phyloP scores from a whole-genome alignment of 805 yeast genomes.

The Tetrapisispora arboricola region DNA sequence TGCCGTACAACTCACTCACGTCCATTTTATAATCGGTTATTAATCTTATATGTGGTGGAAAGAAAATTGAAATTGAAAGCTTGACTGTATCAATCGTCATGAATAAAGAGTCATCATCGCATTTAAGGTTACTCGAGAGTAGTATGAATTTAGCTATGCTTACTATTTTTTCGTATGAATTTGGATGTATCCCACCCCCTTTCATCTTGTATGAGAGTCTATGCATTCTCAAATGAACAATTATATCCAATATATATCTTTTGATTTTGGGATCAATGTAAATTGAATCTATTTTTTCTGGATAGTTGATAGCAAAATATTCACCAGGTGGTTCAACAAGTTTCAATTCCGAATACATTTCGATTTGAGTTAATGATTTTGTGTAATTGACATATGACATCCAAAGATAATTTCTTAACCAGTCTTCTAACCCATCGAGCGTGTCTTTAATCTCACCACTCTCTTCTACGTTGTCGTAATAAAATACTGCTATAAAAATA shows the following conservation, averaged over 20 bases:
- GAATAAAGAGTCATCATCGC: too few species aligned
- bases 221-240: slow-evolving; percentile 46
- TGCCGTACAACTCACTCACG: slow-evolving; percentile 21
- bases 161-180: slow-evolving; percentile 36
- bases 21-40: slow-evolving; percentile 30
- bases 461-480: too few species aligned
- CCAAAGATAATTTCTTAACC: slow-evolving; percentile 36
- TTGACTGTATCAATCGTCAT: too few species aligned
- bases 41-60: slow-evolving; percentile 46
- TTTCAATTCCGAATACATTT: not conserved
- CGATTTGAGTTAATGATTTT: too few species aligned
- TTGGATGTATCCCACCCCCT: slow-evolving; percentile 43
- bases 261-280: slow-evolving; percentile 4
- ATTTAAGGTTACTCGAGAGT: too few species aligned
- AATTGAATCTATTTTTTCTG: too few species aligned
- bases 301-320: too few species aligned
- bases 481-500: slow-evolving; percentile 9
- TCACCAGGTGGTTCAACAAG: too few species aligned
- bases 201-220: slow-evolving; percentile 35
- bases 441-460: too few species aligned
- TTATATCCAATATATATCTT: slow-evolving; percentile 49
- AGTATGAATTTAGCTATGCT: slow-evolving; percentile 34
- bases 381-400: slow-evolving; percentile 8
- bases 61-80: too few species aligned
- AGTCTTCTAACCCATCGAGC: too few species aligned